Conservation (phyloP, 2,329 filamentous ascomycete genomes). For the Aspergillus clavatus region DNA sequence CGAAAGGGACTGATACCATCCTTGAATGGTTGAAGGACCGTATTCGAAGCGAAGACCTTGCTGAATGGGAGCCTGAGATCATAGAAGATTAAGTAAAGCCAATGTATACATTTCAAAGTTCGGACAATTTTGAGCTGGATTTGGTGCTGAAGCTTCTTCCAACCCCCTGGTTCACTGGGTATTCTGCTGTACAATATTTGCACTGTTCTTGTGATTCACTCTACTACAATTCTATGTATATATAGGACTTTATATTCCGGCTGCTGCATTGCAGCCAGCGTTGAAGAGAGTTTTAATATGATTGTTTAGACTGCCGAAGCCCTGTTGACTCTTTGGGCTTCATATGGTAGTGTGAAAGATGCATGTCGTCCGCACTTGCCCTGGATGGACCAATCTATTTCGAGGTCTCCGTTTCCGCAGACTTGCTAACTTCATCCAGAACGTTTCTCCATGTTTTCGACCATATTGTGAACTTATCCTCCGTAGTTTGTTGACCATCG, state of each 20-base stretch:
- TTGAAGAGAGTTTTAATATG: too few relatives aligned
- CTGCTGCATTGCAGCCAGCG: too few relatives aligned
- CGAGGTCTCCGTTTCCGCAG: constrained; percentile 12
- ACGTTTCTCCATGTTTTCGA: constrained; percentile 53
- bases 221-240: background rate
- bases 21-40: constrained; percentile 74
- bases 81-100: background rate
- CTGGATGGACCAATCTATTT: background rate
- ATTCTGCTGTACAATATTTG: constrained; percentile 5
- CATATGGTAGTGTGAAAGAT: too few relatives aligned
- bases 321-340: too few relatives aligned
- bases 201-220: constrained; percentile 1
- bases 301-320: too few relatives aligned
- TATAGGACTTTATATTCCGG: too few relatives aligned
- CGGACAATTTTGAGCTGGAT: background rate
- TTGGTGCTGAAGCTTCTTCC: background rate
- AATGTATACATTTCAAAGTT: background rate
- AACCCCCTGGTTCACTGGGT: background rate
- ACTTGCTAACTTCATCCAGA: constrained; percentile 38
- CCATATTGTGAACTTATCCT: constrained; percentile 79
- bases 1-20: constrained; percentile 81
- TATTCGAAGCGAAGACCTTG: constrained; percentile 53
- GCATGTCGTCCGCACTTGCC: too few relatives aligned
- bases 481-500: constrained; percentile 51
- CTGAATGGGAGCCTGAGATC: constrained; percentile 31